Evolutionary conservation across 805 yeast genomes (phyloP), one percentile per base, ranked within the genome.

Genomic region (Komagataella populi): DNA sequence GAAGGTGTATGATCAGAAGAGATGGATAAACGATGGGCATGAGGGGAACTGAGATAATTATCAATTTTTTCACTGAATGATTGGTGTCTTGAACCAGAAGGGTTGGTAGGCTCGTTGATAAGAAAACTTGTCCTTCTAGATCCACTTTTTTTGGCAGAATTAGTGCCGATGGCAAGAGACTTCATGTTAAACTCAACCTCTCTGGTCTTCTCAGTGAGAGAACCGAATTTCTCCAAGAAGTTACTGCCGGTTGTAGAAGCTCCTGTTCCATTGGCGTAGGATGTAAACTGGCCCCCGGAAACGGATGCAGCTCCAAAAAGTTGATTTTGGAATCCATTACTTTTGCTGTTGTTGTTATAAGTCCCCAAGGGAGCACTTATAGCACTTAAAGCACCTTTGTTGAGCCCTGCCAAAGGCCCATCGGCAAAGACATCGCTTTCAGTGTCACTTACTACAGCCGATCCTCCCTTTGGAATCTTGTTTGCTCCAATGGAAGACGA

Each of bases 151-250:
- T 49, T 43, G 39, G 48, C 23, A 47, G 48, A 47, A 54, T 55
- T 63, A 17, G 55, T 58, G 23, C 63, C 63, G 45, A 70, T 57
- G 7, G 71, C 63, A 23, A 70, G 51, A 6, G 70, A 62, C n/a
- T 73, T 71, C 51, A 77, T 59, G 10, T 72, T 74, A 50, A 69
- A 68, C 57, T 81, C 87, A 47, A 81, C 70, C 56, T 82, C 88
- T 58, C 84, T 70, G 0, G 88, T 82, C 48, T 84, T 83, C 52
- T 82, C 87, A 6, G 84, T 83, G 16, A 82, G 83, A 2, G 79
- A 69, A 6, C 83, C 70, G 59, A 82, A 82, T 63, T 80, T 81
- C 55, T 78, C 82, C 55, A 82, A 66, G 58, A 82, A 82, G 44
- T 60, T 59, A 39, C 64, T 47, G 30, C 55, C 56, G 39, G 39